These are phyloP conservation scores for Cryptococcus sp. DNA, from an alignment of 1,284 basidiomycete species.

Conservation along the genomic window DNA sequence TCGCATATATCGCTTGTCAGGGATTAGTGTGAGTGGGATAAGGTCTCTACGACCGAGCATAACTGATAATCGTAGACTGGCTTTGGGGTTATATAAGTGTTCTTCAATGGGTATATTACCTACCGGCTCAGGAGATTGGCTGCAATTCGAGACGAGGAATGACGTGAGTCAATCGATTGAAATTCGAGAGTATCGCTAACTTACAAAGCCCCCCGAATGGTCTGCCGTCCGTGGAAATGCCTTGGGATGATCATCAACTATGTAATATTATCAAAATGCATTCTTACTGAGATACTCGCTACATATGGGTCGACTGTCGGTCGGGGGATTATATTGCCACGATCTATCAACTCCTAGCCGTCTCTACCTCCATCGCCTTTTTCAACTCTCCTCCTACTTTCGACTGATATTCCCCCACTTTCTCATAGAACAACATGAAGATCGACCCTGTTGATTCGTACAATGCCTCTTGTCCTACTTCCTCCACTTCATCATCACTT, in stretches of 20 bases:
- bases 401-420: slow-evolving; percentile 49
- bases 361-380: background rate
- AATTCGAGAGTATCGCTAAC: background rate
- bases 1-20: slow-evolving; percentile 43
- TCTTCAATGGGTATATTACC: slow-evolving; percentile 82
- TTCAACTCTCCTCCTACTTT: background rate
- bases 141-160: slow-evolving; percentile 78
- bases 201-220: slow-evolving; percentile 36
- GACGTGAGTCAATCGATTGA: slow-evolving; percentile 52
- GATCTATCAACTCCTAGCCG: background rate
- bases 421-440: slow-evolving; percentile 90
- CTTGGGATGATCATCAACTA: slow-evolving; percentile 5
- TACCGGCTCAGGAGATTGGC: slow-evolving; percentile 82
- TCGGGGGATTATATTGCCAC: no score
- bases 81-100: slow-evolving; percentile 83
- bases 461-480: slow-evolving; percentile 70
- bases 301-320: no score
- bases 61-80: slow-evolving; percentile 49
- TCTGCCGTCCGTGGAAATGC: slow-evolving; percentile 27
- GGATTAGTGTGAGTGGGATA: slow-evolving; percentile 36
- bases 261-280: background rate
- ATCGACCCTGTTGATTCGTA: slow-evolving; percentile 55
- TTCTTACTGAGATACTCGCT: background rate
- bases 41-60: background rate
- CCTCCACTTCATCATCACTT: slow-evolving; percentile 75